Base-by-base conservation (phyloP, 2,329 filamentous ascomycete genomes). In the Beauveria sp. region DNA sequence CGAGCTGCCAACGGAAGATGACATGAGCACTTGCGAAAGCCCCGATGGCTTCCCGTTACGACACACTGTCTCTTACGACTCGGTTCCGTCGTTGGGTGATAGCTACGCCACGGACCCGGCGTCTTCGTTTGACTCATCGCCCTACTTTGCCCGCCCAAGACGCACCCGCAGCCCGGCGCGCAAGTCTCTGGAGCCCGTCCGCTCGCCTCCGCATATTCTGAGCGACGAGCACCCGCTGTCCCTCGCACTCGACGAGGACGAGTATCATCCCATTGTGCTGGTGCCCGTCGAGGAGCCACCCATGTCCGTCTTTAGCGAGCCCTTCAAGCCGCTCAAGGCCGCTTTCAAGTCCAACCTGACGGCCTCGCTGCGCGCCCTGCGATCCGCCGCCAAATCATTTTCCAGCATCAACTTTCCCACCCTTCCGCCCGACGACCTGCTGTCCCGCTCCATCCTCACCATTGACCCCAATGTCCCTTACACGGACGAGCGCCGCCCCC, bases 331-430 rank as follows among this genome's bases (percentile, higher is more conserved):
- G 2, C 73, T 85, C 41, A 77, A 77, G 62, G 79, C 79, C 41
- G 85, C 80, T 7, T 88, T 89, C 75, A 88, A 87, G 70, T 88
- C 85, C 3, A 89, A 89, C 67, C 70, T 89, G 43, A 88, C 86
- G 6, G 85, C 86, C 7, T 89, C 86, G 10, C 74, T 89, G 52
- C 80, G 84, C 22, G 85, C 85, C 40, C 71, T 89, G 61, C 81
- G 83, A 63, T 86, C 83, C 41, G 86, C 86, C 2, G 86, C 86
- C 55, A 82, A 80, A 63, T 85, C 85, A 8, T 80, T 89, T 61
- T 87, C 85, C 3, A 78, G 71, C 64, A 79, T 88, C 64, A 86
- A 85, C 64, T 79, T 86, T 53, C 79, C 86, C 1, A 84, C 84
- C 28, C 83, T 87, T 46, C 84, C 85, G 10, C 81, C 85, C 2